A percentile compares a stretch with the other conserved stretches of the same genome.
Conservation (phyloP, 148 eudicot genomes). For the Vaccinium macrocarpon region DNA sequence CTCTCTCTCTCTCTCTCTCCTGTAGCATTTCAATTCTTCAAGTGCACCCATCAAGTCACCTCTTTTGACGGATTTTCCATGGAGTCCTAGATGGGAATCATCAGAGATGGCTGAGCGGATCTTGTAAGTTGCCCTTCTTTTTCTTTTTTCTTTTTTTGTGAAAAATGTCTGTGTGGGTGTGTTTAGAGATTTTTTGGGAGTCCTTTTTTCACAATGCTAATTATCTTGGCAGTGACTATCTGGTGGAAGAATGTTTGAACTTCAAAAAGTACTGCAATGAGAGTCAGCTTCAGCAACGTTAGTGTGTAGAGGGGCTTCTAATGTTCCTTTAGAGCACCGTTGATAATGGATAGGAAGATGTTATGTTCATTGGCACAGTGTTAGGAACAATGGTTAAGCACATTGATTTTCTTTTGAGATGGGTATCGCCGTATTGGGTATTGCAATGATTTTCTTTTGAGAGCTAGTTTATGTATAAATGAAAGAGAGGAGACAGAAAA, state of each 20-base stretch:
- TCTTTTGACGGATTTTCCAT: conserved; percentile 65
- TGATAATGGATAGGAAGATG: background rate
- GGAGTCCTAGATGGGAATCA: conserved; percentile 96
- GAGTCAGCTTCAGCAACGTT: conserved; percentile 47
- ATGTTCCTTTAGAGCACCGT: background rate
- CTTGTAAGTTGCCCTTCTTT: conserved; percentile 47
- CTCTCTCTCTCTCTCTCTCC: background rate
- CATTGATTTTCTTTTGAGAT: background rate
- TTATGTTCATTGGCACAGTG: background rate
- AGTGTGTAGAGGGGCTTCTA: conserved; percentile 2
- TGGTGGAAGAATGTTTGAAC: conserved; percentile 71
- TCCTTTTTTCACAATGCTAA: background rate
- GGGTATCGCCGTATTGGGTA: background rate
- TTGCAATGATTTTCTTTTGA: background rate
- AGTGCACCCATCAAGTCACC: conserved; percentile 60
- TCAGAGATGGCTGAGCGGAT: conserved; percentile 80
- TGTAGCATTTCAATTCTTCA: conserved; percentile 62
- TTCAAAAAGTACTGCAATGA: conserved; percentile 88
- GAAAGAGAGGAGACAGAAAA: background rate
- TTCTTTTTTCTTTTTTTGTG: too few relatives aligned
- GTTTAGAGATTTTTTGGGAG: background rate
- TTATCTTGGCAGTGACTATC: conserved; percentile 56
- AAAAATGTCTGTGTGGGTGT: background rate
- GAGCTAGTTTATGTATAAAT: background rate
- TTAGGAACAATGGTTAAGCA: background rate